Percentiles rank a stretch among this genome's conserved stretches.
Conservation (phyloP, 805 yeast species). For the Hanseniaspora singularis region DNA sequence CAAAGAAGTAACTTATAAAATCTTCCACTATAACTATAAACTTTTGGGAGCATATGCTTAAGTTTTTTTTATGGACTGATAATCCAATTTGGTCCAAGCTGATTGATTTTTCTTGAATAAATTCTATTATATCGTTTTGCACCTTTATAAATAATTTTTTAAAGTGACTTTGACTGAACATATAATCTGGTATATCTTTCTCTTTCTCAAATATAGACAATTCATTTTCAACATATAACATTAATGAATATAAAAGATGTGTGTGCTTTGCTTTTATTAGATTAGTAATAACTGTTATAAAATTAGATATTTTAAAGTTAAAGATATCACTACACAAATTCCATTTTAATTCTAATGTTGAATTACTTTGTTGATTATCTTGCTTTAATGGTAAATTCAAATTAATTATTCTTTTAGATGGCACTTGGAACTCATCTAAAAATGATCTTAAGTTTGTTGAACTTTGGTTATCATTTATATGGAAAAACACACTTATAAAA, state of each 20-base stretch:
- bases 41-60: slow-evolving; percentile 23
- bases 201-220: slow-evolving; percentile 13
- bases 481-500: slow-evolving; percentile 36
- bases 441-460: slow-evolving; percentile 33
- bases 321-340: slow-evolving; percentile 21
- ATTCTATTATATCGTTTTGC: slow-evolving; percentile 24
- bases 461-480: slow-evolving; percentile 30
- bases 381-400: slow-evolving; percentile 2
- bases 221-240: slow-evolving; percentile 15
- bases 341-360: slow-evolving; percentile 12
- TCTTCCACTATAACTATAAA: slow-evolving; percentile 37
- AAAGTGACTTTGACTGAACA: slow-evolving; percentile 16
- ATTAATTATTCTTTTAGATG: slow-evolving; percentile 19
- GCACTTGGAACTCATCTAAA: slow-evolving; percentile 27
- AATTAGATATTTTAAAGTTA: slow-evolving; percentile 27
- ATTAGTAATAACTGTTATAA: slow-evolving; percentile 26
- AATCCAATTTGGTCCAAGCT: slow-evolving; percentile 33
- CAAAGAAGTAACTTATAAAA: slow-evolving; percentile 35
- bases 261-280: slow-evolving; percentile 23
- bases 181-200: not conserved
- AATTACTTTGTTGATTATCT: not conserved
- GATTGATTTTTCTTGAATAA: slow-evolving; percentile 29
- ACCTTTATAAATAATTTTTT: slow-evolving; percentile 13
- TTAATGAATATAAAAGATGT: slow-evolving; percentile 25
- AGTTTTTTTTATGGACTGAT: slow-evolving; percentile 34